These are phyloP conservation scores for Fusarium armeniacum DNA, from an alignment of 2,329 filamentous ascomycete species.

Conservation along the genomic window DNA sequence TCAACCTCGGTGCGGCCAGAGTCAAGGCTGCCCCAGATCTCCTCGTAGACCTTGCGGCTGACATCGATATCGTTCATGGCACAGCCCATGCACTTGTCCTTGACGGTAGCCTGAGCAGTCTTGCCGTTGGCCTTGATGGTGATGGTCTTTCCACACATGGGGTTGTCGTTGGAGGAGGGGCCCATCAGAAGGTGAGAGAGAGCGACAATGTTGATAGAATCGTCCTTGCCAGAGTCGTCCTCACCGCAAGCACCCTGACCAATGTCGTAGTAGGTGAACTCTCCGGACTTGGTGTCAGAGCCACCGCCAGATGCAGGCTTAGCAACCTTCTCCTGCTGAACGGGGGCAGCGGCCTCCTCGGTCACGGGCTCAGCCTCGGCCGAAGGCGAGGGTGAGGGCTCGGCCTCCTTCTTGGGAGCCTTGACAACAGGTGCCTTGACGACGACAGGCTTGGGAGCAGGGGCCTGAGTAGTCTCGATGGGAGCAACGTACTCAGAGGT, in stretches of 20 bases:
- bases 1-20: conserved; percentile 59
- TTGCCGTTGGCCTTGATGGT: conserved; percentile 73
- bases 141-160: conserved; percentile 77
- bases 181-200: conserved; percentile 76
- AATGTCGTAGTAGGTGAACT: conserved; percentile 81
- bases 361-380: conserved; percentile 25
- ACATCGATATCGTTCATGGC: conserved; percentile 69
- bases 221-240: conserved; percentile 70
- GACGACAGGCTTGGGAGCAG: conserved; percentile 11
- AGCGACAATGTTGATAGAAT: conserved; percentile 74
- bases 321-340: conserved; percentile 37
- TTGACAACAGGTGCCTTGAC: conserved; percentile 9
- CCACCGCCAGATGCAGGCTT: conserved; percentile 34
- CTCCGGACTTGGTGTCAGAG: conserved; percentile 62
- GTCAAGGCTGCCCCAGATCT: conserved; percentile 63
- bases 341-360: conserved; percentile 34
- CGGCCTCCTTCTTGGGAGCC: conserved; percentile 15
- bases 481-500: conserved; percentile 40
- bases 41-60: conserved; percentile 67
- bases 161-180: conserved; percentile 73
- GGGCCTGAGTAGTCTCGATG: conserved; percentile 41
- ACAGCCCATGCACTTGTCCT: conserved; percentile 85
- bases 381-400: not conserved
- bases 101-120: conserved; percentile 69
- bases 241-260: conserved; percentile 76